A percentile compares a stretch with the other conserved stretches of the same genome.
Conservation (phyloP, 768 basidiomycete species). For the Dioszegia aurantiaca region DNA sequence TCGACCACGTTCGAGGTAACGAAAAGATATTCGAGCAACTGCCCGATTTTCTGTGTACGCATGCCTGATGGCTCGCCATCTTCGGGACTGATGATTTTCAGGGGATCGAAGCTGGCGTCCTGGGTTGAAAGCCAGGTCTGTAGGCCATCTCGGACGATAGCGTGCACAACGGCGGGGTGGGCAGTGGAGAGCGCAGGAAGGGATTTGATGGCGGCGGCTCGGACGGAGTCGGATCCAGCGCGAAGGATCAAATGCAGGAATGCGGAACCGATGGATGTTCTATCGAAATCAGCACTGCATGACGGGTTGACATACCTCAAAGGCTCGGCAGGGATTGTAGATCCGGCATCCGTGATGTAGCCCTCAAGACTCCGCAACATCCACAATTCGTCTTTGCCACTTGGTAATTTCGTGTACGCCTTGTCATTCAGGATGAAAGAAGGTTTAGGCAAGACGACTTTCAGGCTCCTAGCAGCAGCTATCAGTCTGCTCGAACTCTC, state of each 20-base stretch:
- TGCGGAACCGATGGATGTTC: conserved; percentile 63
- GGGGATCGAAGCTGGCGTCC: conserved; percentile 17
- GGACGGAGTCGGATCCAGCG: conserved; percentile 58
- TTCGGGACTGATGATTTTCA: conserved; percentile 48
- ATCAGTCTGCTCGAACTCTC: conserved; percentile 49
- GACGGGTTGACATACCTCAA: conserved; percentile 20
- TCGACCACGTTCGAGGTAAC: conserved; percentile 7
- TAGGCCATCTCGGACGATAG: conserved; percentile 64
- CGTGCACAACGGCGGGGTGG: conserved; percentile 58
- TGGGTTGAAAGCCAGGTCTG: conserved; percentile 42
- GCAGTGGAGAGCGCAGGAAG: conserved; percentile 53
- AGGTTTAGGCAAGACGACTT: conserved; percentile 62
- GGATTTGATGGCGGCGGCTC: conserved; percentile 54
- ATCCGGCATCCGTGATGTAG: conserved; percentile 26
- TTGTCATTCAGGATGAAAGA: conserved; percentile 86
- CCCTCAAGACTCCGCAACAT: conserved; percentile 65
- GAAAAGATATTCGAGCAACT: conserved; percentile 32
- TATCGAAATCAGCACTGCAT: conserved; percentile 39
- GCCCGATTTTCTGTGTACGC: conserved; percentile 51
- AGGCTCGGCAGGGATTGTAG: conserved; percentile 24
- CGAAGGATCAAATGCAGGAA: conserved; percentile 70
- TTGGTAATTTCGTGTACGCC: conserved; percentile 68
- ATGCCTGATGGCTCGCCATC: conserved; percentile 53
- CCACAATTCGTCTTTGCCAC: conserved; percentile 69
- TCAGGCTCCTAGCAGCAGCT: conserved; percentile 40